phyloP scores from a whole-genome alignment of 2,329 filamentous ascomycete genomes.

The Hypoxylon sp. region DNA sequence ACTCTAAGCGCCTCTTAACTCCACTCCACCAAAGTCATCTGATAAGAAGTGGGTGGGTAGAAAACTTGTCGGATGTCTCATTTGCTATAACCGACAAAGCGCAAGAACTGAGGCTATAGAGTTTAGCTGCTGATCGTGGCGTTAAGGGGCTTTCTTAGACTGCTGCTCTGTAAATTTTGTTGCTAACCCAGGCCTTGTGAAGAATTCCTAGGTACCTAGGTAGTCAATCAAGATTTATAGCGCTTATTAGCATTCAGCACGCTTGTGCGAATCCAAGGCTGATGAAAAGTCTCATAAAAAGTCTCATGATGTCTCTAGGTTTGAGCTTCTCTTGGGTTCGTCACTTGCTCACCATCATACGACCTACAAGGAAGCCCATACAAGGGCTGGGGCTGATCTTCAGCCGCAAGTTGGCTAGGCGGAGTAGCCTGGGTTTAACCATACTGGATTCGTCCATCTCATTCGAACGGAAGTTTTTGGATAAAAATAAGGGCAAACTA shows the following conservation, averaged over 20 bases:
- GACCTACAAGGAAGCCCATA: not conserved
- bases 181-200: conserved; percentile 3
- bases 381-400: not conserved
- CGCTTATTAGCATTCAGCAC: not conserved
- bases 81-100: not conserved
- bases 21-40: not conserved
- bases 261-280: not conserved
- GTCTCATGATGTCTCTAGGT: not conserved
- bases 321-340: not conserved
- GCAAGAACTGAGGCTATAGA: not conserved
- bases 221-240: not conserved
- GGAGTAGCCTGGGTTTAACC: not conserved
- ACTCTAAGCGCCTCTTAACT: not conserved
- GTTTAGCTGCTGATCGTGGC: conserved; percentile 9
- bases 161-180: not conserved
- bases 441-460: conserved; percentile 1
- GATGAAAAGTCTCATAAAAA: no score
- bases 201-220: not conserved
- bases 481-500: not conserved
- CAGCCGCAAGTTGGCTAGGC: not conserved
- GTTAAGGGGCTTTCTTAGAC: conserved; percentile 1
- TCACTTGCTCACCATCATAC: not conserved
- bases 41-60: no score
- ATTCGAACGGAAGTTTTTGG: conserved; percentile 1
- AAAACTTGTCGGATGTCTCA: not conserved